Percentiles rank a stretch among this genome's conserved stretches.
Conservation (phyloP, 129 eudicot species). For the Helichrysum umbraculigerum region DNA sequence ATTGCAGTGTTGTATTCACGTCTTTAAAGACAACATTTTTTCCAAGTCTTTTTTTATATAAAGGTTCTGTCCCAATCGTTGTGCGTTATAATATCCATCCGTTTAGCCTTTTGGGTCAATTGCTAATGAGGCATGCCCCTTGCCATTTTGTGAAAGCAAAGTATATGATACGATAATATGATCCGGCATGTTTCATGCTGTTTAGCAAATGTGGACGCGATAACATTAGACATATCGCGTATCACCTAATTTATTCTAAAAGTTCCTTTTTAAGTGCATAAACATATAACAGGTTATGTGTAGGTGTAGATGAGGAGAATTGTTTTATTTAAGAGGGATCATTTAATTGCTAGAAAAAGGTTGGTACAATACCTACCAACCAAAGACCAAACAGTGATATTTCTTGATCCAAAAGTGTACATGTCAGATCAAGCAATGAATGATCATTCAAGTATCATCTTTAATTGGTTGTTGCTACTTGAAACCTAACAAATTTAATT, state of each 20-base stretch:
- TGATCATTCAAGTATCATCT: conserved; percentile 25
- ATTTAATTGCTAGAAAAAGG: conserved; percentile 25
- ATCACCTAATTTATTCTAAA: no score
- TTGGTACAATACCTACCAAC: conserved; percentile 36
- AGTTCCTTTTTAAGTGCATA: background rate
- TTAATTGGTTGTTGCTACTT: conserved; percentile 24
- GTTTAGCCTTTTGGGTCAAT: no score
- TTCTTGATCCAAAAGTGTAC: conserved; percentile 21
- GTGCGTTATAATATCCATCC: background rate
- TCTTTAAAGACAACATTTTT: conserved; percentile 31
- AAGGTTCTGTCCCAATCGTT: background rate
- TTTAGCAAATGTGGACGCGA: background rate
- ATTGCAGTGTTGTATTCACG: conserved; percentile 35
- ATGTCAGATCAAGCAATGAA: conserved; percentile 30
- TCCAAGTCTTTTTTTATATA: background rate
- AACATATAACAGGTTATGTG: no score
- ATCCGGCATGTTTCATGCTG: conserved; percentile 13
- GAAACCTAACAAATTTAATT: conserved; percentile 25
- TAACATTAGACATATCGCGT: background rate
- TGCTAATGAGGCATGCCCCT: background rate
- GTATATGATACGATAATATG: background rate
- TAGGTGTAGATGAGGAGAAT: background rate
- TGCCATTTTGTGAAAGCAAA: background rate
- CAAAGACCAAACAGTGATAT: conserved; percentile 18
- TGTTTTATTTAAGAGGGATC: background rate